These are phyloP conservation scores for Crotalaria pallida DNA, from an alignment of 306 rosid species.

Conservation along the genomic window DNA sequence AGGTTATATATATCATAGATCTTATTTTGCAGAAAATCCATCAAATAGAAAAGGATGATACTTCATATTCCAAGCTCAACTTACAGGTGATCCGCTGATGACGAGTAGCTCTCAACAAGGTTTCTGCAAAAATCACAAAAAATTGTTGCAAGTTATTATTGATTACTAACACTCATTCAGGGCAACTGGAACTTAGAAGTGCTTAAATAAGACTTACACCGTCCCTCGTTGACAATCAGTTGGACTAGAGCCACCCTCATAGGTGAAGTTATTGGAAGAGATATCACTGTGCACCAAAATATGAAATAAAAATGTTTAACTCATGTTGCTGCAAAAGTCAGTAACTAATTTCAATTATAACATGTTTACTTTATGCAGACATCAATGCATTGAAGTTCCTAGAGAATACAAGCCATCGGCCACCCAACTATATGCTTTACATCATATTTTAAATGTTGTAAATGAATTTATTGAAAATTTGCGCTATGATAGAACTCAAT, in stretches of 20 bases:
- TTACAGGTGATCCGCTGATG: constrained; percentile 52
- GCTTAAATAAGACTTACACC: constrained; percentile 49
- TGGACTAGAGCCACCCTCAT: constrained; percentile 72
- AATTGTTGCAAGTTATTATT: neutral
- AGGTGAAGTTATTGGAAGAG: constrained; percentile 73
- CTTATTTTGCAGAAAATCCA: constrained; percentile 1
- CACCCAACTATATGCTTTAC: neutral
- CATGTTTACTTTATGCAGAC: neutral
- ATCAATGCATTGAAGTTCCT: constrained; percentile 2
- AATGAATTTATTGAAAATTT: neutral
- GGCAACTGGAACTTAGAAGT: constrained; percentile 2
- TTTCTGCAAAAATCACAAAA: constrained; percentile 58
- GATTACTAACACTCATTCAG: neutral
- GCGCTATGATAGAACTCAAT: neutral
- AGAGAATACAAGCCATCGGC: neutral
- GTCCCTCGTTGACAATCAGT: constrained; percentile 66
- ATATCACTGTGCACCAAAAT: constrained; percentile 65
- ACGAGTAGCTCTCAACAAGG: constrained; percentile 75
- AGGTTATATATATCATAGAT: constrained; percentile 20
- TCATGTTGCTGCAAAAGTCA: neutral
- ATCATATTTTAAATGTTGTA: neutral
- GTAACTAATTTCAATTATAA: neutral
- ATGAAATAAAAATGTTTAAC: constrained; percentile 1
- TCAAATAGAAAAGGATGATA: neutral
- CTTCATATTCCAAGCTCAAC: constrained; percentile 20